phyloP scores from a whole-genome alignment of 345 rosid species.

The Psidium friedrichsthalianum region DNA sequence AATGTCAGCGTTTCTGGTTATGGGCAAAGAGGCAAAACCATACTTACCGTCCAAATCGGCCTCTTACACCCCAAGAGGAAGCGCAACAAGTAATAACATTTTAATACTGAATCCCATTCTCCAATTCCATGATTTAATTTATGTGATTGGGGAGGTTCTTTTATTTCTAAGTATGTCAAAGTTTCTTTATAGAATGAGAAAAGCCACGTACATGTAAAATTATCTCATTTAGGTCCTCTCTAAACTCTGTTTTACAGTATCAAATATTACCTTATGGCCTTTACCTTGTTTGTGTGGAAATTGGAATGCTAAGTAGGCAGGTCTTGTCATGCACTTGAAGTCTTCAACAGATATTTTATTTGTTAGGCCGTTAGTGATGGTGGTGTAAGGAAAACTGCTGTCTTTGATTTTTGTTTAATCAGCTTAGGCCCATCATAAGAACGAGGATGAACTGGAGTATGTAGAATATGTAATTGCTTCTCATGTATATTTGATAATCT shows the following conservation, averaged over 20 bases:
- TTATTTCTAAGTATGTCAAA: neutral
- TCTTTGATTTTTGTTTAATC: neutral
- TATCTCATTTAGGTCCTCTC: neutral
- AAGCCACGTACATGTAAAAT: neutral
- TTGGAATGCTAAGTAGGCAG: neutral
- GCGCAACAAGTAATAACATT: conserved; percentile 47
- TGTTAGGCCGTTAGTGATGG: neutral
- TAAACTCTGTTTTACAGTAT: neutral
- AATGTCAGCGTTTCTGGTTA: conserved; percentile 82
- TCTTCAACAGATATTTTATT: neutral
- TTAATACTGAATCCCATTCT: neutral
- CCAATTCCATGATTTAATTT: neutral
- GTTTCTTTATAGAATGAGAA: neutral
- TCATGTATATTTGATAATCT: neutral
- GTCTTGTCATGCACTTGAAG: neutral
- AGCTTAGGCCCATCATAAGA: neutral
- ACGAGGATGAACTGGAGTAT: neutral
- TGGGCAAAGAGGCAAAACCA: conserved; percentile 99
- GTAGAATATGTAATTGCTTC: neutral
- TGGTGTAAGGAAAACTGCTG: neutral
- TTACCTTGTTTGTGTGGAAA: neutral
- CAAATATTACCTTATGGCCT: neutral
- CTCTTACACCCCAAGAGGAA: conserved; percentile 77
- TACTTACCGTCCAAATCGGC: conserved; percentile 93
- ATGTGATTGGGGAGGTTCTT: neutral